phyloP scores from a whole-genome alignment of 2,329 filamentous ascomycete genomes.

The Mycosphaerella sp. region DNA sequence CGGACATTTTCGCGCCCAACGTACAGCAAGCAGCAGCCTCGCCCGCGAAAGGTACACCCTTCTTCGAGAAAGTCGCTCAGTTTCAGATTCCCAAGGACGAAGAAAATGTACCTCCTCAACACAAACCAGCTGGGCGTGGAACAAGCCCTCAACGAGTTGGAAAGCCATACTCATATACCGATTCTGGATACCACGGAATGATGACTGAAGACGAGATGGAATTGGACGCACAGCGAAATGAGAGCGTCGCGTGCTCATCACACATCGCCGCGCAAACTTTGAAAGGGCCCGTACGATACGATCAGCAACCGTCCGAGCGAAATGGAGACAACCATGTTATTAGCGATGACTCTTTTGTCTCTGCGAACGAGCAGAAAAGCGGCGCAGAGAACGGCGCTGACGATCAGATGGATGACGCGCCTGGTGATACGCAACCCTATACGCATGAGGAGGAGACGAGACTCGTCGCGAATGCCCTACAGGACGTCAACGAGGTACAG shows the following conservation, averaged over 20 bases:
- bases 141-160: constrained; percentile 32
- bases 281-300: constrained; percentile 23
- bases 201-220: constrained; percentile 48
- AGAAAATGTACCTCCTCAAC: constrained; percentile 30
- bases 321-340: constrained; percentile 24
- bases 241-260: constrained; percentile 16
- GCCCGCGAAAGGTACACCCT: constrained; percentile 47
- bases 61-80: constrained; percentile 50
- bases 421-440: constrained; percentile 13
- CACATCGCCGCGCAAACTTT: constrained; percentile 12
- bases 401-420: constrained; percentile 15
- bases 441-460: constrained; percentile 15
- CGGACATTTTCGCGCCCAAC: constrained; percentile 44
- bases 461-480: constrained; percentile 28
- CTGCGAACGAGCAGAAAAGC: constrained; percentile 41
- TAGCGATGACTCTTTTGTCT: constrained; percentile 44
- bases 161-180: constrained; percentile 37
- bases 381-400: constrained; percentile 6
- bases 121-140: constrained; percentile 26
- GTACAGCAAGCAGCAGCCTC: constrained; percentile 43
- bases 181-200: constrained; percentile 69
- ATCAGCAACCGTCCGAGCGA: constrained; percentile 24
- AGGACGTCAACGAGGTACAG: constrained; percentile 13
- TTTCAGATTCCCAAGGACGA: constrained; percentile 55
- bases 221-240: constrained; percentile 22